Evolutionary conservation across 192 early-diverging fungal species (phyloP).

Genomic region (Podila minutissima): DNA sequence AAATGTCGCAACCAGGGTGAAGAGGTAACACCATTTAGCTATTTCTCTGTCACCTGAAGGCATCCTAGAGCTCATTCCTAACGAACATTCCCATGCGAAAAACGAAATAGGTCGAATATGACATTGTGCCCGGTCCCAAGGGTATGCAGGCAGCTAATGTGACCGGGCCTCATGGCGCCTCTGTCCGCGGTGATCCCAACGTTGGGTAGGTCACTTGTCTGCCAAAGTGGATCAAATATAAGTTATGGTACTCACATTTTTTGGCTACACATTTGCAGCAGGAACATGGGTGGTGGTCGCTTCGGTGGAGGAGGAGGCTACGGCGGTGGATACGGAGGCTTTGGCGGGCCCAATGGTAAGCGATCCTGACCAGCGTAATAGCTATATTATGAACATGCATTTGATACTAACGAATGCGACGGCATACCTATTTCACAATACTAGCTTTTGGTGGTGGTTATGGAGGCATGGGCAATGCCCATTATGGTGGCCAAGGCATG

Average conservation of each 20-base stretch:
- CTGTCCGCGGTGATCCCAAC: slow-evolving; percentile 82
- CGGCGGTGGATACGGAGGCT: slow-evolving; percentile 37
- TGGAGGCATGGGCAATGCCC: slow-evolving; percentile 34
- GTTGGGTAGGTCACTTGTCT: slow-evolving; percentile 40
- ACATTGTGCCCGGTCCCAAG: slow-evolving; percentile 77
- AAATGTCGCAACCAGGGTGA: slow-evolving; percentile 49
- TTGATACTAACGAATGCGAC: background rate
- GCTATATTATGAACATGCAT: background rate
- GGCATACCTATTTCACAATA: background rate
- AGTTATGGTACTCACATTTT: background rate
- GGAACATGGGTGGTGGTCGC: slow-evolving; percentile 21
- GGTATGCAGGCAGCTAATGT: slow-evolving; percentile 87
- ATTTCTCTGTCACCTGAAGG: no score
- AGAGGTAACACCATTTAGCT: slow-evolving; percentile 34
- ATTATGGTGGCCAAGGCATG: slow-evolving; percentile 26
- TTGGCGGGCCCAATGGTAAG: slow-evolving; percentile 46
- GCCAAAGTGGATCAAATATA: background rate
- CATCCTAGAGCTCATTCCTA: no score
- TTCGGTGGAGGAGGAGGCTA: slow-evolving; percentile 20
- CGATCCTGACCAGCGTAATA: no score
- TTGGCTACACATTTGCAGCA: background rate
- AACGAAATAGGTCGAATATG: slow-evolving; percentile 70
- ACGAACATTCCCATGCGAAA: no score
- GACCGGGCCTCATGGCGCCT: slow-evolving; percentile 73
- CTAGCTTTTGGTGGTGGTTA: slow-evolving; percentile 39